Evolutionary conservation across 495 filamentous ascomycete species (phyloP).

Genomic region (Penicillium lagena): DNA sequence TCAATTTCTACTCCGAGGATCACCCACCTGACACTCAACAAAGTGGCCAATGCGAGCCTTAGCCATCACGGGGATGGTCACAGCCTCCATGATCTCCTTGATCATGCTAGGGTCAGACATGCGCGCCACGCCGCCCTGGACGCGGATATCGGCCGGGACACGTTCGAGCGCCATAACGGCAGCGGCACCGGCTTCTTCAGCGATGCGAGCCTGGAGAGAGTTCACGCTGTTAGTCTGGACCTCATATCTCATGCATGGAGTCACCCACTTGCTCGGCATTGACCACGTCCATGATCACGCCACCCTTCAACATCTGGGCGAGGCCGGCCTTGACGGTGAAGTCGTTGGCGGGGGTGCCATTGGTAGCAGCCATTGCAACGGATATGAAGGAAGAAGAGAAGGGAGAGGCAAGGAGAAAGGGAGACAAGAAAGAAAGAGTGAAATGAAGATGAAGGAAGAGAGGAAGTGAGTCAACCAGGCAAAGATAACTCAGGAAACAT

Average conservation of each 20-base stretch:
- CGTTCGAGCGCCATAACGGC: constrained; percentile 99
- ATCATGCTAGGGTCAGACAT: constrained; percentile 98
- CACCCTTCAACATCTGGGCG: constrained; percentile 96
- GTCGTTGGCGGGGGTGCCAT: constrained; percentile 32
- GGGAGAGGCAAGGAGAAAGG: constrained; percentile 1
- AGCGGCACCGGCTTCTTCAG: constrained; percentile 90
- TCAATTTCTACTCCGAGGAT: too few relatives aligned
- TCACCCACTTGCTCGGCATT: constrained; percentile 72
- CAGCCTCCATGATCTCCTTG: constrained; percentile 89
- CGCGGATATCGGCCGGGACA: constrained; percentile 94
- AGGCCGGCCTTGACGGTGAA: constrained; percentile 88
- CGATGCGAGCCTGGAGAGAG: constrained; percentile 65
- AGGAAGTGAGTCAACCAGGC: constrained; percentile 5
- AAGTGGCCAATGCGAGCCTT: constrained; percentile 98
- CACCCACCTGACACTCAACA: constrained; percentile 81
- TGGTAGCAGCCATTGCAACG: constrained; percentile 31
- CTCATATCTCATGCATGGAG: background rate
- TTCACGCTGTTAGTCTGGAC: background rate
- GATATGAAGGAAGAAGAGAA: constrained; percentile 2
- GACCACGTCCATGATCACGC: constrained; percentile 99
- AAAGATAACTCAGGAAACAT: too few relatives aligned
- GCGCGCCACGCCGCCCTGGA: constrained; percentile 84
- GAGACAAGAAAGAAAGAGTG: background rate
- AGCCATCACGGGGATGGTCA: constrained; percentile 99
- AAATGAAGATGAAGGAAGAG: constrained; percentile 5